Conservation (phyloP, 140 eudicot genomes). For the Ambrosia hybrid region DNA sequence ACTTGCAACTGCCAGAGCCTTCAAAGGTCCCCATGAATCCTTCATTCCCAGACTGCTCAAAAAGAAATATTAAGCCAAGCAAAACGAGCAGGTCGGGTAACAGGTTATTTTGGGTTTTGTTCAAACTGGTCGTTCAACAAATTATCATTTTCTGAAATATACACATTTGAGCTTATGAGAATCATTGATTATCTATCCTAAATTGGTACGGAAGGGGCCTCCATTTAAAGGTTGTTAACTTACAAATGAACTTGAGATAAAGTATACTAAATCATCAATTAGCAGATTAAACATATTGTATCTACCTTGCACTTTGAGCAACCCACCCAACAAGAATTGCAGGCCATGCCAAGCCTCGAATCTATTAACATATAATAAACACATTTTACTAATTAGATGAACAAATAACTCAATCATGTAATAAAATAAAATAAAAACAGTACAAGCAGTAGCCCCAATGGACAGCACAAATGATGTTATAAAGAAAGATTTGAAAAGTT, state of each 20-base stretch:
- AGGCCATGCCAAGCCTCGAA: constrained; percentile 99
- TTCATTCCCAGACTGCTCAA: constrained; percentile 89
- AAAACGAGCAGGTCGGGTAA: background rate
- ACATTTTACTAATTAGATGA: constrained; percentile 12
- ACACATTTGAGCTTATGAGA: too few relatives aligned
- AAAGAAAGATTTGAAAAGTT: background rate
- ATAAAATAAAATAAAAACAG: background rate
- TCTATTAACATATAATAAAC: constrained; percentile 50
- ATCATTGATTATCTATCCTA: too few relatives aligned
- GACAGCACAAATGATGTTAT: background rate
- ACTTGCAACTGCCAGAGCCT: constrained; percentile 89
- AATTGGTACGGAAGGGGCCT: too few relatives aligned
- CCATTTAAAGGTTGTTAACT: too few relatives aligned
- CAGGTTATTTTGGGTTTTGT: background rate
- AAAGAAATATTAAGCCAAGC: constrained; percentile 3
- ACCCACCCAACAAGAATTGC: constrained; percentile 98
- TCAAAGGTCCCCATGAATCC: constrained; percentile 96
- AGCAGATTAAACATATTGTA: background rate
- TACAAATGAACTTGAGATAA: too few relatives aligned
- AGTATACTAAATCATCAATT: too few relatives aligned
- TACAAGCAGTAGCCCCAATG: background rate
- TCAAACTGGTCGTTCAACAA: background rate
- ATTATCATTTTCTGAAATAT: too few relatives aligned
- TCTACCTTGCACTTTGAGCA: constrained; percentile 99
- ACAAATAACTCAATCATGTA: background rate